Evolutionary conservation across 441 rosid species (phyloP), one percentile per base, ranked within the genome.

Genomic region (Syzygium syzygioides): DNA sequence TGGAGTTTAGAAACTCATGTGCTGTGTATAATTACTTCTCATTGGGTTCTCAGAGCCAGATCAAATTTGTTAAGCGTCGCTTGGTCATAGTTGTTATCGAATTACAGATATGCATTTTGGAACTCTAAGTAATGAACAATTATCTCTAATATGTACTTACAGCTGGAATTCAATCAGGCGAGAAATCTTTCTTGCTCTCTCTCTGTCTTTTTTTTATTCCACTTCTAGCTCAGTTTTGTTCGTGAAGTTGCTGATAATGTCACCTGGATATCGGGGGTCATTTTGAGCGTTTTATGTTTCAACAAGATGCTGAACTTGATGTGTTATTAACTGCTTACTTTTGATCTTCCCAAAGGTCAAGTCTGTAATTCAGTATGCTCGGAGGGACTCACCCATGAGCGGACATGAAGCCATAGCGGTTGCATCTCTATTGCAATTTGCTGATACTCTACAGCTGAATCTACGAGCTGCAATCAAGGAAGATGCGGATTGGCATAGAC

Each of bases 331-430:
- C 52, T 37, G 52, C 83, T 76, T 26, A 76, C 23, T 76, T 76
- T 26, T 87, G 85, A 90, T 85, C 71, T 71, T 56, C 86, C 89
- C 88, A 83, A 90, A 97, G 99, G 97, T 95, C 87, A 92, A 93
- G 90, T 94, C 94, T 50, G 97, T 95, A 34, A 90, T 95, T 71
- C 93, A 88, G 86, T 90, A 91, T 90, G 96, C 95, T 60, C 89
- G 86, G 64, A 93, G 96, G 90, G 92, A 86, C 59, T 89, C 93
- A 76, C 93, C 96, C 8, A 89, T 98, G 85, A 86, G 91, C 55
- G 94, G 96, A 86, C 90, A 91, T 59, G 97, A 96, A 91, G 98
- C 98, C 53, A 86, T 94, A 89, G 95, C 97, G 52, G 91, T 96
- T 88, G 94, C 93, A 56, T 90, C 93, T 88, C 90, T 95, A 89